Evolutionary conservation across 805 yeast species (phyloP), one percentile per base, ranked within the genome.

Genomic region (Zygosaccharomyces bisporus): DNA sequence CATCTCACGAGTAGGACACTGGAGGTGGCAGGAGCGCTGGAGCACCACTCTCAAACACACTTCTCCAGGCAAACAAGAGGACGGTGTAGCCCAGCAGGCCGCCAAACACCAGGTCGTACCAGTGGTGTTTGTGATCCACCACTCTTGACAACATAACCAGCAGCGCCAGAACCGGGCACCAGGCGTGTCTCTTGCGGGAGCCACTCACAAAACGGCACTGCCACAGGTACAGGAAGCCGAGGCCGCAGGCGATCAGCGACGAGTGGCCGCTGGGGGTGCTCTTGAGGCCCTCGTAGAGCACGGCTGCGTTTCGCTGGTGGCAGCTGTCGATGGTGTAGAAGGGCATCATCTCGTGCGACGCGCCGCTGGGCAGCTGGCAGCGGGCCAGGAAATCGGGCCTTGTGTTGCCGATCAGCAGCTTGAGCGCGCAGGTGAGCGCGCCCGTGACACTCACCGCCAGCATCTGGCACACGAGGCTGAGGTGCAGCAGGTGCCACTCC

Each of bases 181-280:
- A 61, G 4, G 49, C n/a, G 48, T 58, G 59, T 16, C 54, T 48
- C 24, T 32, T 32, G 12, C 41, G 46, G 9, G 42, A 24, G 21
- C 56, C 55, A n/a, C 32, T 36, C 20, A 53, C 44, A 39, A 48
- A 56, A 13, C 39, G 49, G 27, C 41, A 32, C 43, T 58, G 62
- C 63, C 63, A 56, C 34, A 51, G 24, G 38, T 48, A 60, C 30
- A 55, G 34, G 37, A 52, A 58, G 4, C 54, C 58, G 41, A 60
- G 52, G 1, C 57, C 53, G 17, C 52, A 32, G 4, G 50, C 37
- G 17, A 52, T 53, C 21, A 61, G 50, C 47, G 63, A 57, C 5
- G 63, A 52, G 43, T 61, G 66, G 3, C 66, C 64, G 41, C 63
- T 57, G 21, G 66, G 66, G 2, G 66, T 60, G 46, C 61, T 56